Conservation (phyloP, 306 rosid genomes). For the Abrus pulchellus region DNA sequence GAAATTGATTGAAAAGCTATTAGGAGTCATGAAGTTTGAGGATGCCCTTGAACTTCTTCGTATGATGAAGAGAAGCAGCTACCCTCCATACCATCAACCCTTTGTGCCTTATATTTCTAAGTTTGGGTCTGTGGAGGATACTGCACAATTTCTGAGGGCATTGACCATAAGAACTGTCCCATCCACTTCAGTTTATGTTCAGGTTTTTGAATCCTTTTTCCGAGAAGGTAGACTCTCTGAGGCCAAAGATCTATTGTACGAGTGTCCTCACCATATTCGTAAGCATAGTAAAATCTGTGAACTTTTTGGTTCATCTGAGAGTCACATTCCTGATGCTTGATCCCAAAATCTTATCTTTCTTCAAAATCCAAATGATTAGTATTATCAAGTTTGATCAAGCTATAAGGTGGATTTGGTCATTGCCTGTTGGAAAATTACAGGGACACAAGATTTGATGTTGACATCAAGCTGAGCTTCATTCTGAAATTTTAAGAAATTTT, state of each 20-base stretch:
- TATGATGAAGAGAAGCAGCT: constrained; percentile 73
- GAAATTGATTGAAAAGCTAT: constrained; percentile 65
- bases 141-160: constrained; percentile 71
- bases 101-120: constrained; percentile 70
- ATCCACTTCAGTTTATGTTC: constrained; percentile 69
- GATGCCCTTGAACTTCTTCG: constrained; percentile 78
- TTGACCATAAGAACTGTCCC: constrained; percentile 46
- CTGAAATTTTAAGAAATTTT: constrained; percentile 26
- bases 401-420: constrained; percentile 33
- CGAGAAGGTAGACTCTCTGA: constrained; percentile 76
- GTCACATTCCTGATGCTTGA: constrained; percentile 48
- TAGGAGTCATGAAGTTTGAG: constrained; percentile 67
- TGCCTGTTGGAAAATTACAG: not conserved
- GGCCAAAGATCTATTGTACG: constrained; percentile 77
- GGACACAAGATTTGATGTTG: constrained; percentile 1
- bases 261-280: constrained; percentile 77
- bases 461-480: constrained; percentile 24
- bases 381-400: constrained; percentile 43
- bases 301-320: constrained; percentile 67
- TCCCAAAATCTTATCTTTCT: not conserved
- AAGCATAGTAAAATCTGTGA: constrained; percentile 57
- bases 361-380: constrained; percentile 22
- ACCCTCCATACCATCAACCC: constrained; percentile 70
- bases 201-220: constrained; percentile 71
- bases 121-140: constrained; percentile 87